Evolutionary conservation across 768 basidiomycete species (phyloP), one percentile per base, ranked within the genome.

Genomic region (Amyloporia xantha): DNA sequence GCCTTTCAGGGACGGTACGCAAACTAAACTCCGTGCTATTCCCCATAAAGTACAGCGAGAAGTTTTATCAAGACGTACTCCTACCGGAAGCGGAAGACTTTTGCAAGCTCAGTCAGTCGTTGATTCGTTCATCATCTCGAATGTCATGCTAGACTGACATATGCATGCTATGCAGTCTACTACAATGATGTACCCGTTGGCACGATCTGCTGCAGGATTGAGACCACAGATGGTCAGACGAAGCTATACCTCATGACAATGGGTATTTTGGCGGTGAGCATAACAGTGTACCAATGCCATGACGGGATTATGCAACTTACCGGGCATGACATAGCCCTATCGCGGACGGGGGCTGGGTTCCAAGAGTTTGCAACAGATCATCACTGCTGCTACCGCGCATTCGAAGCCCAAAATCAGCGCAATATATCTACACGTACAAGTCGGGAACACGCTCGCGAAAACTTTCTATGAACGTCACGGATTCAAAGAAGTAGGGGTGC

Each of bases 101-200:
- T 66, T 91, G 89, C 70, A 84, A 91, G 67, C 83, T 94, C 56
- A 76, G 91, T 92, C 57, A 59, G 87, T 72, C 47, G n/a, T 38
- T 50, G 54, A 35, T 3, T 48, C 41, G 19, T 15, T 21, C 9
- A 17, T 13, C 19, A 13, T 23, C 7, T 6, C 12, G n/a, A 33
- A 19, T 9, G n/a, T n/a, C n/a, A n/a, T n/a, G n/a, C n/a, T n/a
- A n/a, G n/a, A n/a, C n/a, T n/a, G n/a, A n/a, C n/a, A n/a, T n/a
- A n/a, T n/a, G n/a, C n/a, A n/a, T n/a, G n/a, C 5, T 23, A 11
- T 12, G 6, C 57, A 92, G 92, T 93, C 41, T 93, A 92, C 68
- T 93, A 86, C 69, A 93, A 92, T 70, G 91, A 95, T 69, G 74
- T 95, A 49, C 90, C 92, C 40, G 84, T 94, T 54, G 91, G 92